Base-by-base conservation (phyloP, 768 basidiomycete genomes). In the Boletus vermiculosoides region DNA sequence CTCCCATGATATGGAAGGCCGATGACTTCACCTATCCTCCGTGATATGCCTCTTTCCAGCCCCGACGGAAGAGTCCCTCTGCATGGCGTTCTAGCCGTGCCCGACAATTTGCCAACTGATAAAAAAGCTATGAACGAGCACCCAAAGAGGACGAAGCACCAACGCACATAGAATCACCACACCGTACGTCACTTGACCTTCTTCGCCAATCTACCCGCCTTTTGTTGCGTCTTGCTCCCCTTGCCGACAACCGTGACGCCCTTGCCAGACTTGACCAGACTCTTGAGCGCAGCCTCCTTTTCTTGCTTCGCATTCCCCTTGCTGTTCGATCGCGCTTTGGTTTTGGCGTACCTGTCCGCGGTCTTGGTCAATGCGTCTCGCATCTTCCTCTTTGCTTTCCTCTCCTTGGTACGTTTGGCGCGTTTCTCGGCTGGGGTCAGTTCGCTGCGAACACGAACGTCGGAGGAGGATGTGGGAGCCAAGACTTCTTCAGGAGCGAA, bases 401-500 rank as follows among this genome's bases (percentile, higher is more conserved):
- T 82, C 64, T 86, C 80, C 65, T 85, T 88, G 61, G 80, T 80
- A 52, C 85, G 85, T 34, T 83, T 70, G 0, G 86, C 73, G 49
- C 85, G 85, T 75, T 97, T 97, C 75, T 98, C 88, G 20, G 77
- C 71, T 1, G 95, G 91, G 4, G 92, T 92, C 48, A 98, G 77
- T 71, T 98, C 96, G 48, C 85, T 86, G 41, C 84, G 81, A 3
- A 86, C 80, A 41, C 84, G 84, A 23, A 82, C 78, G 47, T 81
- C 80, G 3, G 80, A 72, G 0, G 83, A 66, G 3, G 80, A 71
- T 0, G 44, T 22, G 1, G 89, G 82, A 0, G 86, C 77, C 63
- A 89, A 88, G 15, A 98, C 76, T 73, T 99, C 97, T 70, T 98
- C 94, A 1, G 97, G 97, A 0, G 97, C 93, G 42, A 99, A 81